phyloP scores from a whole-genome alignment of 2,329 filamentous ascomycete species.

The Colletotrichum orchidophilum region DNA sequence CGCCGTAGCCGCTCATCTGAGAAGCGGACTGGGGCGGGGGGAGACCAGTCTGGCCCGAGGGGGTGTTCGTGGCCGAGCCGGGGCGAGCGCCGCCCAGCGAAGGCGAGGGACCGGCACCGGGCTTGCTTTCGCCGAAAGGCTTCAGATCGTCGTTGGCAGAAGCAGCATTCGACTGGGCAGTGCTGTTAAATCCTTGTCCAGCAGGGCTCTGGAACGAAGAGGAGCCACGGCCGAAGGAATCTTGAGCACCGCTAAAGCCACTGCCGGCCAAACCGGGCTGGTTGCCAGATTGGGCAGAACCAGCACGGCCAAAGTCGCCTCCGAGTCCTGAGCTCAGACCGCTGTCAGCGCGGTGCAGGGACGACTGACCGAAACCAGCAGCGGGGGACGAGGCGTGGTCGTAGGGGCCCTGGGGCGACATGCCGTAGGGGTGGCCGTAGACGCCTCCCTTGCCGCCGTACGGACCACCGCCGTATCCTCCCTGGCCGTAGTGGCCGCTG shows the following conservation, averaged over 20 bases:
- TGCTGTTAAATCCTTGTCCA: constrained; percentile 62
- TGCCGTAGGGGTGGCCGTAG: constrained; percentile 66
- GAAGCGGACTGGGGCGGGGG: constrained; percentile 64
- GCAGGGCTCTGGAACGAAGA: constrained; percentile 65
- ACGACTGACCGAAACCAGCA: constrained; percentile 62
- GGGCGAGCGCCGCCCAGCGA: constrained; percentile 65
- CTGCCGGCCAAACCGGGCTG: constrained; percentile 60
- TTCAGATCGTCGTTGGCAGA: constrained; percentile 64
- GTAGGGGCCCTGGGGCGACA: constrained; percentile 65
- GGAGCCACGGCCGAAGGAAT: constrained; percentile 63
- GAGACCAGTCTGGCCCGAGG: constrained; percentile 60
- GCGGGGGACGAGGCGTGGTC: constrained; percentile 65
- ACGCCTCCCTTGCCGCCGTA: constrained; percentile 64
- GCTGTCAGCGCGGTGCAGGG: constrained; percentile 61
- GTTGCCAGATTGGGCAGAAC: constrained; percentile 58
- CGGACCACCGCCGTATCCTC: constrained; percentile 57
- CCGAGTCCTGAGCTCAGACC: constrained; percentile 59
- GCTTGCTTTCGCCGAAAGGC: constrained; percentile 66
- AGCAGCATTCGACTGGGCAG: constrained; percentile 56
- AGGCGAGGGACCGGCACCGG: constrained; percentile 63
- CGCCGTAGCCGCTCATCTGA: constrained; percentile 65
- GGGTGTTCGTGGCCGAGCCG: constrained; percentile 65
- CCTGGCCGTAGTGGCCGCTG: constrained; percentile 60
- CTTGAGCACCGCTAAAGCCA: constrained; percentile 63
- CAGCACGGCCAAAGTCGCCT: constrained; percentile 64